Percentiles rank a stretch among this genome's conserved stretches.
These are phyloP conservation scores for Trametes cinnabarina DNA, from an alignment of 768 basidiomycete genomes.

Conservation along the genomic window DNA sequence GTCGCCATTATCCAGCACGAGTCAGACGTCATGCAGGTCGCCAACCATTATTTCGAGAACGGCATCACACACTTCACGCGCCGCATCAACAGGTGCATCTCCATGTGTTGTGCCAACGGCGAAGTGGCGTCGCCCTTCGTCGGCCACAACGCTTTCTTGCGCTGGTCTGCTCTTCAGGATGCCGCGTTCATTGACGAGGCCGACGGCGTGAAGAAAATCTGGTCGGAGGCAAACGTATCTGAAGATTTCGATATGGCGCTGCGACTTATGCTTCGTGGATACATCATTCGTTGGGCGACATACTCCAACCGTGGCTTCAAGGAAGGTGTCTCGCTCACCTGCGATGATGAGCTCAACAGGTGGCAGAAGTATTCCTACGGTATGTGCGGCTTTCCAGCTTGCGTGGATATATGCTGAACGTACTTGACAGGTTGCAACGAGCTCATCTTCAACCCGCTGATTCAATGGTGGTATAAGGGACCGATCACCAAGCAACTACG, in stretches of 20 bases:
- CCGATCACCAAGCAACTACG: slow-evolving; percentile 83
- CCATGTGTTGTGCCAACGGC: slow-evolving; percentile 77
- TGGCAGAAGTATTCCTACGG: slow-evolving; percentile 92
- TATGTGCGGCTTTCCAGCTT: slow-evolving; percentile 23
- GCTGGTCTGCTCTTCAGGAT: slow-evolving; percentile 88
- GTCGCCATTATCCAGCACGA: slow-evolving; percentile 90
- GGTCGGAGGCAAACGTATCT: slow-evolving; percentile 80
- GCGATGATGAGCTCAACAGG: slow-evolving; percentile 86
- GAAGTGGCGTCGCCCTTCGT: slow-evolving; percentile 84
- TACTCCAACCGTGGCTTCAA: slow-evolving; percentile 85
- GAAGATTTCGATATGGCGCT: slow-evolving; percentile 85
- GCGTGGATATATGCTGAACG: not conserved
- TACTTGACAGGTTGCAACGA: slow-evolving; percentile 58
- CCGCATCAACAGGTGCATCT: slow-evolving; percentile 81
- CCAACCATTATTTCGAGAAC: slow-evolving; percentile 87
- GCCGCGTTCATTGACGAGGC: slow-evolving; percentile 69
- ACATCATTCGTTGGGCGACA: slow-evolving; percentile 82
- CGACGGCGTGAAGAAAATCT: slow-evolving; percentile 68
- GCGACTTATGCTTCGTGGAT: slow-evolving; percentile 60
- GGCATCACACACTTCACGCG: slow-evolving; percentile 87
- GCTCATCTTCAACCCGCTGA: slow-evolving; percentile 82
- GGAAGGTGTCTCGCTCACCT: slow-evolving; percentile 87
- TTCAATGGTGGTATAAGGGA: slow-evolving; percentile 72
- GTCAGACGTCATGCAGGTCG: slow-evolving; percentile 92
- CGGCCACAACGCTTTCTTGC: slow-evolving; percentile 85